Percentiles rank a stretch among this genome's conserved stretches.
These are phyloP conservation scores for Hyaloperonospora arabidopsidis DNA, from an alignment of 352 stramenopile genomes.

Conservation along the genomic window DNA sequence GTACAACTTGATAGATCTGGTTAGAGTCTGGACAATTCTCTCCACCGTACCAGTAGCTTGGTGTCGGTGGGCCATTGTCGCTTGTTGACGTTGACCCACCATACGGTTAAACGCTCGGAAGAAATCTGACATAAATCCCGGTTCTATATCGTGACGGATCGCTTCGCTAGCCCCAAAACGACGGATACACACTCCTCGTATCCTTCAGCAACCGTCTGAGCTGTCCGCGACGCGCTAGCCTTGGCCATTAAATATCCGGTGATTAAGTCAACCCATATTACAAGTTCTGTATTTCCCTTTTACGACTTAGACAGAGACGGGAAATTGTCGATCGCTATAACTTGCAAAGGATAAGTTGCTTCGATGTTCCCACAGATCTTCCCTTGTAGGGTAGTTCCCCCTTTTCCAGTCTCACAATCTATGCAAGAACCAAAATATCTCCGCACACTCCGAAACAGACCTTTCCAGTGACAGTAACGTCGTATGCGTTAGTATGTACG, in stretches of 20 bases:
- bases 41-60: background rate
- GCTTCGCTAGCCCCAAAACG: constrained; percentile 8
- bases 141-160: constrained; percentile 3
- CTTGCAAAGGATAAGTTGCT: background rate
- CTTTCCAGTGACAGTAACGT: background rate
- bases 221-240: background rate
- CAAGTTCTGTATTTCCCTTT: background rate
- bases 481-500: background rate
- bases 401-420: background rate
- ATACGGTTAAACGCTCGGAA: background rate
- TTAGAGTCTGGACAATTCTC: background rate
- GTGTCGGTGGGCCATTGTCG: background rate
- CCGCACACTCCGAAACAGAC: background rate
- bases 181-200: constrained; percentile 1
- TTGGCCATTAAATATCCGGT: background rate
- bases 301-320: background rate
- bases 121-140: constrained; percentile 2
- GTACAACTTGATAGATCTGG: background rate
- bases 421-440: background rate
- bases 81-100: background rate
- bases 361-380: background rate
- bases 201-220: too few species aligned
- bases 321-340: background rate
- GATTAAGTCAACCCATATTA: background rate
- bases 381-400: background rate